These are phyloP conservation scores for Diaporthe helianthi DNA, from an alignment of 2,329 filamentous ascomycete species.

Conservation along the genomic window DNA sequence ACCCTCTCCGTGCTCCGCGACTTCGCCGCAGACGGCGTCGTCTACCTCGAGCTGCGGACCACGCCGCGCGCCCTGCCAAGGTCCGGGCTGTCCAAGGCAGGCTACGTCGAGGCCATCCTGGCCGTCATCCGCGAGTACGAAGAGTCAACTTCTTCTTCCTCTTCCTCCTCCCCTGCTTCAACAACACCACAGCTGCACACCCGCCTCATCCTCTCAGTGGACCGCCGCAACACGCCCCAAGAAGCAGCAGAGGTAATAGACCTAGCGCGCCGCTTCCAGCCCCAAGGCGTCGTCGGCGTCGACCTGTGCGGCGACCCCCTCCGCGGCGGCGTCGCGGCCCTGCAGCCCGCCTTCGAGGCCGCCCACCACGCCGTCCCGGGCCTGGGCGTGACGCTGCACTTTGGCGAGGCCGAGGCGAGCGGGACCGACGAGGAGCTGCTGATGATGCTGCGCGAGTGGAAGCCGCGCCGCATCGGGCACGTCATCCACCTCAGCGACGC, in stretches of 20 bases:
- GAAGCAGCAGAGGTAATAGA: slow-evolving; percentile 70
- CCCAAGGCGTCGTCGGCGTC: slow-evolving; percentile 70
- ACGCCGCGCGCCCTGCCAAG: slow-evolving; percentile 71
- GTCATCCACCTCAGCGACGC: slow-evolving; percentile 75
- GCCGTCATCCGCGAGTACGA: slow-evolving; percentile 64
- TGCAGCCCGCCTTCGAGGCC: slow-evolving; percentile 63
- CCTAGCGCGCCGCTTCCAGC: slow-evolving; percentile 64
- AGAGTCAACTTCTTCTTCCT: slow-evolving; percentile 36
- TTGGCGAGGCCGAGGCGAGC: slow-evolving; percentile 71
- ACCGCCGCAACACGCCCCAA: slow-evolving; percentile 65
- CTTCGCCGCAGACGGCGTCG: slow-evolving; percentile 75
- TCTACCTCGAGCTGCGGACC: slow-evolving; percentile 81
- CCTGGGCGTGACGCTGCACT: slow-evolving; percentile 76
- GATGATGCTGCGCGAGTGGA: slow-evolving; percentile 66
- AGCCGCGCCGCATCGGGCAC: slow-evolving; percentile 75
- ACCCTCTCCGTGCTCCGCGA: slow-evolving; percentile 70
- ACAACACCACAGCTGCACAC: slow-evolving; percentile 57
- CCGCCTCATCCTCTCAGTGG: slow-evolving; percentile 76
- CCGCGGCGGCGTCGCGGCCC: slow-evolving; percentile 65
- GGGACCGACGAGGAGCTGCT: slow-evolving; percentile 66
- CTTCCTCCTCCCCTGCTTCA: no score
- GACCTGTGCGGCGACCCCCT: slow-evolving; percentile 82
- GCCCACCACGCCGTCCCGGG: slow-evolving; percentile 59
- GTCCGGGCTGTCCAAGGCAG: slow-evolving; percentile 59
- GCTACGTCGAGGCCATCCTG: slow-evolving; percentile 73